Base-by-base conservation (phyloP, 345 rosid genomes). In the Rhizophora mangle region DNA sequence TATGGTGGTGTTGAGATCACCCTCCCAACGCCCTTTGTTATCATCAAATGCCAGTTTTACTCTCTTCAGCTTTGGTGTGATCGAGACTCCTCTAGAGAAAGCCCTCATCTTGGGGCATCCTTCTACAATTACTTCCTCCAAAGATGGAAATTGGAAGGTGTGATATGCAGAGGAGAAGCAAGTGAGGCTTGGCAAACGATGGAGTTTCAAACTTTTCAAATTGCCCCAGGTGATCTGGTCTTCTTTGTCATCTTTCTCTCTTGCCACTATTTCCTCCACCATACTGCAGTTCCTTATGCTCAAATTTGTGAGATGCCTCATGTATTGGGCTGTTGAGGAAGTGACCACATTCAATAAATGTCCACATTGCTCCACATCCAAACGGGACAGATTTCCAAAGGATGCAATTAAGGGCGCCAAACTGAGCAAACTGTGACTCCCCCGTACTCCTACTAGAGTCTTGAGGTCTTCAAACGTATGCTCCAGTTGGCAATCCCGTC, bases 221-320 rank as follows among this genome's bases (percentile, higher is more conserved):
- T 43, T 43, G 18, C 5, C 5, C 5, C 49, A 43, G 18, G 49
- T 13, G 16, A 75, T 61, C 32, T 7, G 46, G 15, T 43, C 62
- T 29, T 60, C 20, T 29, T 13, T 10, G 19, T 73, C 72, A 7
- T 76, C 75, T 26, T 2, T 65, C 6, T 21, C 51, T 4, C 18
- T 19, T 16, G 43, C 62, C 59, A 75, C 56, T 6, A 78, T 54
- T 49, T 78, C 69, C n/a, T 27, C 27, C 2, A 81, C 22, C 59
- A 21, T 26, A 6, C 69, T 3, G 43, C 80, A 81, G 3, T 69
- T 51, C 2, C 8, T 8, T 29, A 78, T 32, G 6, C 26, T 65
- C 65, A 78, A 22, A 21, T 6, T 66, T 18, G 30, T 19, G 5
- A 78, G 80, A 5, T 43, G 22, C 62, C 49, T 31, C 7, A 70